Evolutionary conservation across 2,329 filamentous ascomycete genomes (phyloP), one percentile per base, ranked within the genome.

Genomic region (Venturia asperata): DNA sequence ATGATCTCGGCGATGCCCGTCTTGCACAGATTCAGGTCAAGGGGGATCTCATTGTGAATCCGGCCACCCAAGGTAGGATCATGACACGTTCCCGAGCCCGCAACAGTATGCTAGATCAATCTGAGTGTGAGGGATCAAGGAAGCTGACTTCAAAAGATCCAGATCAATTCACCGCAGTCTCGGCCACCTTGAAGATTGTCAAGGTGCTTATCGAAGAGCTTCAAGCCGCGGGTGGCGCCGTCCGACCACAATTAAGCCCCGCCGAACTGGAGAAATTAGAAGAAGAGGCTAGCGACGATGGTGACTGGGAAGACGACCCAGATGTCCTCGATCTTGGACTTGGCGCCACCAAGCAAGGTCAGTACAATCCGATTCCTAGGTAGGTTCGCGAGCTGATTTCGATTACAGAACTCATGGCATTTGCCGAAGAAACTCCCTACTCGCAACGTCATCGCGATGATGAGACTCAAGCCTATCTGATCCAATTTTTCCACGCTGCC

Each of bases 131-230:
- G n/a, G 30, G 7, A 3, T 24, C 27, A 21, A 58, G 30, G 52
- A 58, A 37, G 52, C 52, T 58, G 27, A 41, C 49, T 11, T 58
- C 17, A 19, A 62, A 66, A 90, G 87, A 93, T 74, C 94, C 94
- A 19, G 92, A 97, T 74, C 87, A 89, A 74, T 97, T 88, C 79
- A 97, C 92, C 6, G 85, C 90, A 67, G 86, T 99, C 66, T 86
- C 92, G 0, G 92, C 92, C 0, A 87, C 91, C 1, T 83, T 99
- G 72, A 99, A 99, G 79, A 97, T 99, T 67, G 79, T 97, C 77
- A 99, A 99, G 80, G 88, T 97, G 4, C 85, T 99, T 10, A 88
- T 97, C 60, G 91, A 96, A 73, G 94, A 99, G 77, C 85, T 99
- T 3, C 81, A 60, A 45, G 61, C 61, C 24, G 56, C 49, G 3